phyloP scores from a whole-genome alignment of 1,139 yeast species.

The Kodamaea ohmeri region DNA sequence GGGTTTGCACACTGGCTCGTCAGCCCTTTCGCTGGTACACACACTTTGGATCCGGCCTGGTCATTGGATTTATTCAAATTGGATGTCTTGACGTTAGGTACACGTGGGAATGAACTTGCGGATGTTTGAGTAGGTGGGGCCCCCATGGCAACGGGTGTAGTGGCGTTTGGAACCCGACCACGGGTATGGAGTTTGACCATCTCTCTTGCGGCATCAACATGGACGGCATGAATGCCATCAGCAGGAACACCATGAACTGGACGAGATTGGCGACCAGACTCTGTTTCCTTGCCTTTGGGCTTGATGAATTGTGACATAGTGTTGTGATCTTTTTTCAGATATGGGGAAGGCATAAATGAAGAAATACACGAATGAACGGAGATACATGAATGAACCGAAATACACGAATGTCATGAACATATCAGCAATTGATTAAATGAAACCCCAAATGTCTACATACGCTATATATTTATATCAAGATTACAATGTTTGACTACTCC shows the following conservation, averaged over 20 bases:
- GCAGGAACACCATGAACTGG: no score
- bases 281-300: conserved; percentile 2
- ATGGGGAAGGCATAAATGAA: no score
- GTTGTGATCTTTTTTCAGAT: conserved; percentile 1
- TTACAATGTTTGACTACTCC: no score
- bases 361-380: neutral
- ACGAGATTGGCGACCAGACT: no score
- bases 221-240: conserved; percentile 52
- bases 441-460: no score
- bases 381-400: no score
- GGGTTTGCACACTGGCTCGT: conserved; percentile 34
- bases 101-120: conserved; percentile 11
- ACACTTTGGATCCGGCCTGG: conserved; percentile 6
- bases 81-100: conserved; percentile 3
- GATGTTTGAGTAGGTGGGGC: conserved; percentile 11
- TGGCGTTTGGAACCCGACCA: conserved; percentile 31
- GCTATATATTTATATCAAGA: no score
- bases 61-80: no score
- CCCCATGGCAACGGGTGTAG: conserved; percentile 8
- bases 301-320: conserved; percentile 6
- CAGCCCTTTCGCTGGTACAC: conserved; percentile 12
- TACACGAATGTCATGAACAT: no score
- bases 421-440: no score
- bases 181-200: conserved; percentile 48
- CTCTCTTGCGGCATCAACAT: conserved; percentile 62